phyloP scores from a whole-genome alignment of 139 green algal species.

The Nannochloris sp. region DNA sequence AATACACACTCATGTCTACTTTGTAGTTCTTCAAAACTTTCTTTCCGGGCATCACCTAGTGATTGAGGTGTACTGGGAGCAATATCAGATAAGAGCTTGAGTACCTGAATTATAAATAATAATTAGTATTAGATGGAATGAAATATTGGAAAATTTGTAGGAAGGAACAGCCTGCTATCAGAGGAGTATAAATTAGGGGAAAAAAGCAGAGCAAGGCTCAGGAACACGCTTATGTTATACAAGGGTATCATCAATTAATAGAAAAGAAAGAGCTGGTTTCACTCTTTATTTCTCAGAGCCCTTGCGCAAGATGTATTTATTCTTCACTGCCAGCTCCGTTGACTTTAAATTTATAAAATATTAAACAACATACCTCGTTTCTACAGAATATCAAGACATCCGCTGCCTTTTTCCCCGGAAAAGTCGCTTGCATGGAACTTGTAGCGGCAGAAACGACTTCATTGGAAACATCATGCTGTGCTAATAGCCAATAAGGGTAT shows the following conservation, averaged over 20 bases:
- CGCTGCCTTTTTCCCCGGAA: constrained; percentile 38
- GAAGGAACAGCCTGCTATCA: no score
- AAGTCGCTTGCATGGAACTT: constrained; percentile 37
- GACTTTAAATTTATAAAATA: background rate
- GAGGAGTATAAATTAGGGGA: background rate
- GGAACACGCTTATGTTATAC: no score
- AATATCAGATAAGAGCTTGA: constrained; percentile 38
- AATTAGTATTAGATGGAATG: background rate
- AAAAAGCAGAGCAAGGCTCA: background rate
- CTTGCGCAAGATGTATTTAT: constrained; percentile 27
- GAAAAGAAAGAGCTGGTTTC: background rate
- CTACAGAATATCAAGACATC: constrained; percentile 51
- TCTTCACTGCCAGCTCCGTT: constrained; percentile 4
- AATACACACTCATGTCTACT: constrained; percentile 60
- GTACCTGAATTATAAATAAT: constrained; percentile 25
- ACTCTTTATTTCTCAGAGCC: constrained; percentile 13
- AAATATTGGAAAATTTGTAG: no score
- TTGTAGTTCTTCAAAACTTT: constrained; percentile 61
- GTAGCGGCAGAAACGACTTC: constrained; percentile 53
- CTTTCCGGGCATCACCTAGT: constrained; percentile 53
- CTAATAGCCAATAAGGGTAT: constrained; percentile 59
- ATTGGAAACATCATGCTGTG: constrained; percentile 49
- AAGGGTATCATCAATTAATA: no score
- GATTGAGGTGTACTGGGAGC: constrained; percentile 31
- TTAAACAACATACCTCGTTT: constrained; percentile 22